Base-by-base conservation (phyloP, 2,329 filamentous ascomycete genomes). In the Cercospora brassicicola region DNA sequence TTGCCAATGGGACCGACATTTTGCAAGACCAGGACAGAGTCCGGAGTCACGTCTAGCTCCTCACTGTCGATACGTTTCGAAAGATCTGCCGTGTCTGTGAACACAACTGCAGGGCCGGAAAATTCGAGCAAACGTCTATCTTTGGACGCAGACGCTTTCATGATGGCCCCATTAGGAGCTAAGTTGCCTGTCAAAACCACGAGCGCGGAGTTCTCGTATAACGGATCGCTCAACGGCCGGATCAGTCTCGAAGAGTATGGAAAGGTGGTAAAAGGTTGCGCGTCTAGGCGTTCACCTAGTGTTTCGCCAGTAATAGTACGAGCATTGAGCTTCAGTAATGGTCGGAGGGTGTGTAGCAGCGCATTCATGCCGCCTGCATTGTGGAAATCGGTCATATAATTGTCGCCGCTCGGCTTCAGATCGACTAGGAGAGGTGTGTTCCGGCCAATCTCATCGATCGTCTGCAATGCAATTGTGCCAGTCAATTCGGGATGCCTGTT, bases 331-430 rank as follows among this genome's bases (percentile, higher is more conserved):
- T 83, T 78, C 8, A 86, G 76, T 3, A 85, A 75, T 5, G 83
- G 82, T 3, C 79, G 78, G 3, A 86, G 75, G 0, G 78, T 80
- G 63, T 84, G 82, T 20, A 85, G 70, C 10, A 86, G 72, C 2
- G 81, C 81, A 28, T 82, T 71, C 83, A 85, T 85, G 3, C 84
- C 84, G 2, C 84, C 84, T 0, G 83, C 83, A 66, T 85, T 84
- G 69, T 85, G 84, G 65, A 85, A 85, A 69, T 86, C 84, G 13
- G 79, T 82, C 84, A 85, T 85, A 69, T 85, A 85, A 66, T 84
- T 84, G 67, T 84, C 82, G 2, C 84, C 84, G 64, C 82, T 84
- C 0, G 84, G 84, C 67, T 86, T 85, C 15, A 86, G 75, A 69
- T 86, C 84, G 6, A 85, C 78, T 4, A 85, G 72, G 0, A 86